Percentiles rank a stretch among this genome's conserved stretches.
Conservation (phyloP, 345 rosid species). For the Populus tremula region DNA sequence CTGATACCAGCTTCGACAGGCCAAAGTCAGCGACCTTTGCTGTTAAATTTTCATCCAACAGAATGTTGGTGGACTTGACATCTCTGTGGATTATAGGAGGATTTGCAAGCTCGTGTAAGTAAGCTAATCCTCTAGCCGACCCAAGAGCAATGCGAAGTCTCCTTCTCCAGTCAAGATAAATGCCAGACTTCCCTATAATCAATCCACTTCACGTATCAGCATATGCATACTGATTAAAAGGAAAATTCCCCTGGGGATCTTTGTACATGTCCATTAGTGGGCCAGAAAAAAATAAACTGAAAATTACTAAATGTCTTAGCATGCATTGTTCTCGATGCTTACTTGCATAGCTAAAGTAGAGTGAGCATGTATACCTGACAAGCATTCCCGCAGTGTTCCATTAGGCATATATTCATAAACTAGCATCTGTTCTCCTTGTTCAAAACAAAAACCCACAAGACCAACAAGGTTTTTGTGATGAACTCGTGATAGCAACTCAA, state of each 20-base stretch:
- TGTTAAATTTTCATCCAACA: slow-evolving; percentile 72
- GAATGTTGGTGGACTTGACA: slow-evolving; percentile 80
- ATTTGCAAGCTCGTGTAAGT: slow-evolving; percentile 91
- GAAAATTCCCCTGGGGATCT: too few relatives aligned
- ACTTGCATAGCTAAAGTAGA: not conserved
- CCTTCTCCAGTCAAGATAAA: slow-evolving; percentile 80
- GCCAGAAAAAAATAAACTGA: not conserved
- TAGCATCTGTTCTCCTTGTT: slow-evolving; percentile 87
- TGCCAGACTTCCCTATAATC: slow-evolving; percentile 58
- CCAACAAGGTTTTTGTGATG: slow-evolving; percentile 93
- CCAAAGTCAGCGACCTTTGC: slow-evolving; percentile 98
- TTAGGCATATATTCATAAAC: slow-evolving; percentile 85
- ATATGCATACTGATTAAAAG: not conserved
- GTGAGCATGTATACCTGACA: slow-evolving; percentile 48
- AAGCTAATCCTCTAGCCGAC: slow-evolving; percentile 90
- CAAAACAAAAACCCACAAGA: slow-evolving; percentile 87
- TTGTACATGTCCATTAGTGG: too few relatives aligned
- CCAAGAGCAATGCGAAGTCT: slow-evolving; percentile 84
- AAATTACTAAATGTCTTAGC: not conserved
- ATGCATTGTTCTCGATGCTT: not conserved
- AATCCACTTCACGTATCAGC: not conserved
- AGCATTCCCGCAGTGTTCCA: slow-evolving; percentile 76
- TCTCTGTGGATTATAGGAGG: slow-evolving; percentile 98
- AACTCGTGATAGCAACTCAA: slow-evolving; percentile 88
- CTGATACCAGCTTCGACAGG: slow-evolving; percentile 83